phyloP scores from a whole-genome alignment of 805 yeast genomes.

The Ogataea populi-albae region DNA sequence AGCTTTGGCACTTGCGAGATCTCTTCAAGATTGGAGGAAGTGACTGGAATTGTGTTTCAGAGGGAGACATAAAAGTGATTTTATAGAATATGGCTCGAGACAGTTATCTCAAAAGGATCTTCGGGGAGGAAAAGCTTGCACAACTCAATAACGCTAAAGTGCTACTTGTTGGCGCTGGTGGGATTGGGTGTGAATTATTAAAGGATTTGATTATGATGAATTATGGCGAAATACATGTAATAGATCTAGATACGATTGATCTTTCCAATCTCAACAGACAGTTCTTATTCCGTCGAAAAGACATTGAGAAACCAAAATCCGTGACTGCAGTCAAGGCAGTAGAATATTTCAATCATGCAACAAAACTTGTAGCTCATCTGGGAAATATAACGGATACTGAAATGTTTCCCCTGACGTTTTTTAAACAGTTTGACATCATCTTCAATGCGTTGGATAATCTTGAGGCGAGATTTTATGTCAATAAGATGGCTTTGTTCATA shows the following conservation, averaged over 20 bases:
- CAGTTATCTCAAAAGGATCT: constrained; percentile 39
- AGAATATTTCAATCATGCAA: constrained; percentile 58
- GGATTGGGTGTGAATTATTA: constrained; percentile 89
- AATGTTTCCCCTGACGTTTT: constrained; percentile 74
- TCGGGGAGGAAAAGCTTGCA: constrained; percentile 37
- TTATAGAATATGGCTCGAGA: too few species aligned
- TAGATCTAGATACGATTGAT: constrained; percentile 95
- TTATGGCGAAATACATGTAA: constrained; percentile 82
- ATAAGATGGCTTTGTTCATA: constrained; percentile 72
- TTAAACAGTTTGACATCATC: constrained; percentile 67
- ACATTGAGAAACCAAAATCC: constrained; percentile 86
- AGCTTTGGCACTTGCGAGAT: too few species aligned
- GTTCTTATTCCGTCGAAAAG: constrained; percentile 83
- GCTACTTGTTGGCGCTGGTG: constrained; percentile 92
- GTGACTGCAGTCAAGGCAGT: constrained; percentile 84
- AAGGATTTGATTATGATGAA: constrained; percentile 78
- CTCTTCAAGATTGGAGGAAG: too few species aligned
- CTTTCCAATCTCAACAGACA: constrained; percentile 90
- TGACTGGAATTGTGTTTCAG: too few species aligned
- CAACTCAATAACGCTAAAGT: constrained; percentile 49
- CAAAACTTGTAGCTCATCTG: constrained; percentile 73
- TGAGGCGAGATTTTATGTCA: constrained; percentile 89
- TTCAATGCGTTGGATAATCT: constrained; percentile 93
- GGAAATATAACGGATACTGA: constrained; percentile 82
- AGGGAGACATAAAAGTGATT: too few species aligned